phyloP scores from a whole-genome alignment of 2,329 filamentous ascomycete genomes.

The Teratosphaeria epicoccoides region DNA sequence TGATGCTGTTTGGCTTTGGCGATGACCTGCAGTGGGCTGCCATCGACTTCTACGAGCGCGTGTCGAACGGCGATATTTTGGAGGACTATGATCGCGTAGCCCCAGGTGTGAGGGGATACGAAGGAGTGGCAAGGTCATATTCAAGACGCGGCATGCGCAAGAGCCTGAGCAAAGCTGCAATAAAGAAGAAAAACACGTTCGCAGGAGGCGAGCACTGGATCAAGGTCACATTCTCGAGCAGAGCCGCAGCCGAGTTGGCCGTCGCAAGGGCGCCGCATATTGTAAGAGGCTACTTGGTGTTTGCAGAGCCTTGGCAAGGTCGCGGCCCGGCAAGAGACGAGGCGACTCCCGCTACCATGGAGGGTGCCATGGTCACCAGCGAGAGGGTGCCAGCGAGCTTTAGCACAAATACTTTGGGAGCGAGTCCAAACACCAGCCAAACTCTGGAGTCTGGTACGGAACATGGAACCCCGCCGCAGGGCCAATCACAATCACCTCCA shows the following conservation, averaged over 20 bases:
- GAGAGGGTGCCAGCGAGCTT: slow-evolving; percentile 20
- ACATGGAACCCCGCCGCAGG: slow-evolving; percentile 1
- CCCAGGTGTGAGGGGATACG: slow-evolving; percentile 58
- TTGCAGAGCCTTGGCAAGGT: slow-evolving; percentile 38
- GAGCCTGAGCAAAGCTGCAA: slow-evolving; percentile 59
- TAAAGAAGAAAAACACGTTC: slow-evolving; percentile 68
- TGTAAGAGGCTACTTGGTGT: slow-evolving; percentile 38
- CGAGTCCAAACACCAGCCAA: slow-evolving; percentile 10
- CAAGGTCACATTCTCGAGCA: slow-evolving; percentile 42
- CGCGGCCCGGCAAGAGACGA: slow-evolving; percentile 34
- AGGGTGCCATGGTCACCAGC: slow-evolving; percentile 22
- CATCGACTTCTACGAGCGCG: slow-evolving; percentile 75
- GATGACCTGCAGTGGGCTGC: slow-evolving; percentile 66
- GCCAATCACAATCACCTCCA: slow-evolving; percentile 1
- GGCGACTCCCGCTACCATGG: slow-evolving; percentile 30
- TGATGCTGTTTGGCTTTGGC: slow-evolving; percentile 75
- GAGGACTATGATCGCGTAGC: slow-evolving; percentile 87
- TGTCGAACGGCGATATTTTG: slow-evolving; percentile 69
- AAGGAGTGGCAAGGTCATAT: slow-evolving; percentile 58
- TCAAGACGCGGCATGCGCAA: slow-evolving; percentile 60
- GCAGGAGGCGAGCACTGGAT: slow-evolving; percentile 88
- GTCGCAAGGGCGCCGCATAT: slow-evolving; percentile 37
- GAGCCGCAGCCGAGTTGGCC: slow-evolving; percentile 39
- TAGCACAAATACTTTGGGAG: slow-evolving; percentile 21
- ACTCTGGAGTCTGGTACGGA: slow-evolving; percentile 1